Evolutionary conservation across 257 asterid species (phyloP), one percentile per base, ranked within the genome.

Genomic region (Gynochthodes officinalis): DNA sequence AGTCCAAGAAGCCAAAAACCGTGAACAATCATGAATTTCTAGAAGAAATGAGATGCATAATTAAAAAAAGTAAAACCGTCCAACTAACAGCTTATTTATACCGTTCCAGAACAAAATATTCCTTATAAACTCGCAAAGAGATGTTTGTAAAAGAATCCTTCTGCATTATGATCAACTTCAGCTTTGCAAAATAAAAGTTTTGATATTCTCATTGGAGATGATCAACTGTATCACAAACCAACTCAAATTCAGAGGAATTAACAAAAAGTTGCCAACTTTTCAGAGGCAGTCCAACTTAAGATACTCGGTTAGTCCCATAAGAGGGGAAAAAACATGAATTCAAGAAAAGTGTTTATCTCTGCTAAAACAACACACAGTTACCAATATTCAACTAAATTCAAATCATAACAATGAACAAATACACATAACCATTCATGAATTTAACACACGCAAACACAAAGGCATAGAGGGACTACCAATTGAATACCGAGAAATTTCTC

Each of bases 281-380:
- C 10, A 54, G 57, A 23, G 15, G 25, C 50, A 76, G 50, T 73
- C 66, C 64, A 25, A 54, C 28, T 12, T 74, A 65, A 61, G 59
- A 63, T 46, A 30, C 25, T 44, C 49, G 48, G 35, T 16, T 35
- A 72, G 50, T 58, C 59, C 57, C 39, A 43, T 44, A n/a, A n/a
- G n/a, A n/a, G n/a, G n/a, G n/a, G n/a, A n/a, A 28, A 67, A 25
- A 64, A 67, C 55, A 73, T 72, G 71, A 52, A 13, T 67, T 59
- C 46, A 8, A 50, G 39, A 39, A 71, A 70, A 16, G 19, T 42
- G 50, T 32, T 43, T 19, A 58, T 40, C 35, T 55, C 42, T 70
- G 43, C 65, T 28, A 28, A 11, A 61, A 18, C 78, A 39, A 7
- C 57, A 33, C n/a, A 42, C 60, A n/a, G 12, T 12, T 16, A 27